phyloP scores from a whole-genome alignment of 345 rosid genomes.

The Populus pruinosa region DNA sequence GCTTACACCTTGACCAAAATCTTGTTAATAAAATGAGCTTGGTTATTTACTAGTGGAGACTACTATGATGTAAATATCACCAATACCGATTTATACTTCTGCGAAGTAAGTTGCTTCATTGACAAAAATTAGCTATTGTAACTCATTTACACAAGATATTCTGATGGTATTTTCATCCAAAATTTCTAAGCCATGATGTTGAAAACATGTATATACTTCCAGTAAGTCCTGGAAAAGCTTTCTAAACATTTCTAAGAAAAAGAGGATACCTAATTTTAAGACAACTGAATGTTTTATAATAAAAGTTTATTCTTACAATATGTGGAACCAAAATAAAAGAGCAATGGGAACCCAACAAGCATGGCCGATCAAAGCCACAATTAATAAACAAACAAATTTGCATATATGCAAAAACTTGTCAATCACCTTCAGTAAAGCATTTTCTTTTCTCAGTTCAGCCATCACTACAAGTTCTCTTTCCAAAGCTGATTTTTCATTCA shows the following conservation, averaged over 20 bases:
- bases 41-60: no score
- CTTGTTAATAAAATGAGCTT: no score
- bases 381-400: not conserved
- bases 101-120: not conserved
- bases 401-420: not conserved
- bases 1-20: not conserved
- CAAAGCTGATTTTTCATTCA: slow-evolving; percentile 69
- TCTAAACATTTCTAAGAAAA: not conserved
- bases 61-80: no score
- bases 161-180: not conserved
- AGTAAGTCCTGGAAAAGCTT: not conserved
- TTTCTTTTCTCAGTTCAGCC: slow-evolving; percentile 68
- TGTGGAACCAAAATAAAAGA: not conserved
- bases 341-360: not conserved
- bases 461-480: slow-evolving; percentile 63
- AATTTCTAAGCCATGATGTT: not conserved
- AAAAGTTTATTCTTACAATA: not conserved
- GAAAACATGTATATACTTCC: not conserved
- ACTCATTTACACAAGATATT: not conserved
- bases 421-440: slow-evolving; percentile 63
- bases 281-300: not conserved
- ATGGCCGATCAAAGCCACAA: not conserved
- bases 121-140: no score
- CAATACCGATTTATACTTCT: not conserved
- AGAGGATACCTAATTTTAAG: not conserved